These are phyloP conservation scores for Mycoemilia scoparia DNA, from an alignment of 192 early-diverging fungal species.

Conservation along the genomic window DNA sequence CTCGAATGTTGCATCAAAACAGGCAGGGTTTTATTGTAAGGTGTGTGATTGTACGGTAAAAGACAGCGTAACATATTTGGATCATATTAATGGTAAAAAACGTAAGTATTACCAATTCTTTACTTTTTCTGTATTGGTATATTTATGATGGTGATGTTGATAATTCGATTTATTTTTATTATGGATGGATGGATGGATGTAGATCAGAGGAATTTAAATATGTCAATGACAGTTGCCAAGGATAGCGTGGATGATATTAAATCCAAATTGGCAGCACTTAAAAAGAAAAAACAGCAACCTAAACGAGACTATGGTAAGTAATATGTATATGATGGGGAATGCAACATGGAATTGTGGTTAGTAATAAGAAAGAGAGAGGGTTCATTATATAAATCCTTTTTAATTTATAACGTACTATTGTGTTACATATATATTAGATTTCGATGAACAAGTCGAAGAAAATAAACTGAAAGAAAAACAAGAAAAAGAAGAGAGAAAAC, in stretches of 20 bases:
- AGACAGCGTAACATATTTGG: constrained; percentile 77
- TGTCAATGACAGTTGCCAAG: constrained; percentile 66
- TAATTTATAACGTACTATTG: constrained; percentile 1
- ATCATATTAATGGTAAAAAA: constrained; percentile 80
- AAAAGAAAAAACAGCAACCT: constrained; percentile 33
- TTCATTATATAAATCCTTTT: constrained; percentile 4
- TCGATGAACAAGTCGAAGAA: constrained; percentile 46
- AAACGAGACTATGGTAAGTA: constrained; percentile 34
- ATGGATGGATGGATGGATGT: no score
- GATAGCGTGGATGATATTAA: constrained; percentile 59
- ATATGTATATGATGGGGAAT: no score
- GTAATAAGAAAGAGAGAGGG: constrained; percentile 1
- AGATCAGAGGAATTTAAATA: constrained; percentile 65
- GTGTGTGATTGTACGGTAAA: constrained; percentile 73
- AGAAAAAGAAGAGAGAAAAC: constrained; percentile 24
- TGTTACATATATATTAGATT: constrained; percentile 4
- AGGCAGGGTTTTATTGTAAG: constrained; percentile 87
- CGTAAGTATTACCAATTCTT: constrained; percentile 39
- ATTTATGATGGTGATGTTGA: neutral
- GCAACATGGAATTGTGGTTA: no score
- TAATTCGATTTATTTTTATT: neutral
- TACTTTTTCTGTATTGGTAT: constrained; percentile 1
- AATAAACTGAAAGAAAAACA: constrained; percentile 43
- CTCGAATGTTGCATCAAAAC: constrained; percentile 30
- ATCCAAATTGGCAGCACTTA: constrained; percentile 46